Base-by-base conservation (phyloP, 129 eudicot genomes). In the Glebionis coronaria region DNA sequence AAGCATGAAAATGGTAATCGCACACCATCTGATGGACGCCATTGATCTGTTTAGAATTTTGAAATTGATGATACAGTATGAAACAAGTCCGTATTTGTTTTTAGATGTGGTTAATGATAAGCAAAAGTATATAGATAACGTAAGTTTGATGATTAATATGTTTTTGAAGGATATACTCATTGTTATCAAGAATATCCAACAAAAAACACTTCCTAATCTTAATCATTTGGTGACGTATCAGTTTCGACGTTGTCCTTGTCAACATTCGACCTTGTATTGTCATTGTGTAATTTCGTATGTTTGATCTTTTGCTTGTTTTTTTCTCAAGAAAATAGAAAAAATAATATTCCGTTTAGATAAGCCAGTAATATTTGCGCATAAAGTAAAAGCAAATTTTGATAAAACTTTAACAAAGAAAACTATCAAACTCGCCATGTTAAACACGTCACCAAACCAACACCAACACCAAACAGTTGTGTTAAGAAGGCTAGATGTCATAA, bases 121-220 rank as follows among this genome's bases (percentile, higher is more conserved):
- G 12, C 18, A 2, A 9, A 23, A 4, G 3, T 68, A 31, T 14
- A 8, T 42, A 16, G 51, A 68, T 42, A 52, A 52, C 53, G 69
- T 50, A 59, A 55, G 57, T 10, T n/a, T 50, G 6, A 47, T 67
- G 44, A 65, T 66, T 14, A 45, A 13, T n/a, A 28, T 23, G 15
- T 5, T 28, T 56, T 58, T 52, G 65, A 70, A 51, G 80, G 69
- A 75, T 68, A 60, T 68, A 61, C 59, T 27, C 59, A 18, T 14
- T 68, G 51, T 15, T 40, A 7, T 68, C n/a, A 31, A 15, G 80
- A 42, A 68, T 61, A 69, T 76, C 70, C 74, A 76, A 76, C 65
- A 27, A 61, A 6, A 61, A 50, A 61, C 42, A 4, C 12, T 44
- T 12, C 54, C 4, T 49, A 12, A 49, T 6, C 8, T 73, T 18